Evolutionary conservation across 2,329 filamentous ascomycete species (phyloP).

Genomic region (Colletotrichum shisoi): DNA sequence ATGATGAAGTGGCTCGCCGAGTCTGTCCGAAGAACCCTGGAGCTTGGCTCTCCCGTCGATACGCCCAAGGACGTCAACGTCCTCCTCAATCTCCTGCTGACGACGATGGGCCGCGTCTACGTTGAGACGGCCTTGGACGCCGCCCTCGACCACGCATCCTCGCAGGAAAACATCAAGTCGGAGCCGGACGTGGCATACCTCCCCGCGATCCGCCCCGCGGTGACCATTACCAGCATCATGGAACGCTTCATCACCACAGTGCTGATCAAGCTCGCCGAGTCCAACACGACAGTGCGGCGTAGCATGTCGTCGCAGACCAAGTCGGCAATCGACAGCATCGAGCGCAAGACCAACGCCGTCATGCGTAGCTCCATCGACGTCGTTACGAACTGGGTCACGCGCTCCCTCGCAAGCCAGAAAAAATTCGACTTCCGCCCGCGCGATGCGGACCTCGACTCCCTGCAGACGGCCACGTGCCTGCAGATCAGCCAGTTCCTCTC

Average conservation of each 20-base stretch:
- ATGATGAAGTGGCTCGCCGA: constrained; percentile 99
- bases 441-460: constrained; percentile 78
- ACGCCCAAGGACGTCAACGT: constrained; percentile 93
- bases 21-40: constrained; percentile 87
- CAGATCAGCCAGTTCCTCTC: constrained; percentile 81
- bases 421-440: constrained; percentile 90
- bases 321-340: constrained; percentile 76
- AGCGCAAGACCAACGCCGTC: constrained; percentile 77
- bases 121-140: constrained; percentile 73
- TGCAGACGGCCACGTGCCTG: constrained; percentile 87
- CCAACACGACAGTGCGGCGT: constrained; percentile 87
- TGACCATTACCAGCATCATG: constrained; percentile 92
- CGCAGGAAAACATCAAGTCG: constrained; percentile 79
- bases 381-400: constrained; percentile 76
- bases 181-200: constrained; percentile 91
- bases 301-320: constrained; percentile 87
- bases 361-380: constrained; percentile 69
- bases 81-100: constrained; percentile 81
- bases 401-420: constrained; percentile 77
- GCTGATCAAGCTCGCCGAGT: constrained; percentile 85
- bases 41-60: constrained; percentile 85
- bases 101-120: constrained; percentile 86
- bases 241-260: constrained; percentile 90
- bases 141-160: constrained; percentile 74
- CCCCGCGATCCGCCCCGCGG: constrained; percentile 77